Conservation (phyloP, 768 basidiomycete genomes). For the Termitomyces sp. region DNA sequence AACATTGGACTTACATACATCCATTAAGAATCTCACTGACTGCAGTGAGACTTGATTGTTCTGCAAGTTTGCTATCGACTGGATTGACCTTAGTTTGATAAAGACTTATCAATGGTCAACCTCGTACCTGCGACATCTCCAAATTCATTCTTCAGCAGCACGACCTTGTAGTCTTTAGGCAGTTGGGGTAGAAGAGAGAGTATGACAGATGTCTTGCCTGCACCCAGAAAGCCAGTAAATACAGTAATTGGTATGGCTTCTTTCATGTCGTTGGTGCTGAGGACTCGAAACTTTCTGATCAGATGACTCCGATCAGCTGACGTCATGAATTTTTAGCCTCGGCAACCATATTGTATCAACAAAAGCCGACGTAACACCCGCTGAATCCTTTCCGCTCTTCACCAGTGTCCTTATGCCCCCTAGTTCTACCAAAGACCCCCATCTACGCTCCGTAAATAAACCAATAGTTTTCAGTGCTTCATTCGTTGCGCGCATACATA, state of each 20-base stretch:
- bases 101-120: background rate
- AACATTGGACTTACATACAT: conserved; percentile 66
- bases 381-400: background rate
- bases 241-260: conserved; percentile 83
- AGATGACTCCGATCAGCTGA: background rate
- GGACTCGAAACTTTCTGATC: background rate
- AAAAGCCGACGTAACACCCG: background rate
- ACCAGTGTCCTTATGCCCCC: conserved; percentile 2
- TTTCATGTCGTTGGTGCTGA: background rate
- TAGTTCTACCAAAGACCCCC: background rate
- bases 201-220: conserved; percentile 78
- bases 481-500: conserved; percentile 59
- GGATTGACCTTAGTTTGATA: background rate
- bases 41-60: conserved; percentile 76
- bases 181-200: conserved; percentile 78
- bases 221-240: conserved; percentile 91
- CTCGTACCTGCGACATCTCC: conserved; percentile 81
- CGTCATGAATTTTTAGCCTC: conserved; percentile 1
- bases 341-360: no score
- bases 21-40: conserved; percentile 95
- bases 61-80: conserved; percentile 91
- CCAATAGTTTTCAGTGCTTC: conserved; percentile 39
- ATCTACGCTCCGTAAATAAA: background rate
- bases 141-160: conserved; percentile 94
- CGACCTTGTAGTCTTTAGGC: conserved; percentile 82